Evolutionary conservation across 495 filamentous ascomycete genomes (phyloP).

Genomic region (Hyaloscypha finlandica): DNA sequence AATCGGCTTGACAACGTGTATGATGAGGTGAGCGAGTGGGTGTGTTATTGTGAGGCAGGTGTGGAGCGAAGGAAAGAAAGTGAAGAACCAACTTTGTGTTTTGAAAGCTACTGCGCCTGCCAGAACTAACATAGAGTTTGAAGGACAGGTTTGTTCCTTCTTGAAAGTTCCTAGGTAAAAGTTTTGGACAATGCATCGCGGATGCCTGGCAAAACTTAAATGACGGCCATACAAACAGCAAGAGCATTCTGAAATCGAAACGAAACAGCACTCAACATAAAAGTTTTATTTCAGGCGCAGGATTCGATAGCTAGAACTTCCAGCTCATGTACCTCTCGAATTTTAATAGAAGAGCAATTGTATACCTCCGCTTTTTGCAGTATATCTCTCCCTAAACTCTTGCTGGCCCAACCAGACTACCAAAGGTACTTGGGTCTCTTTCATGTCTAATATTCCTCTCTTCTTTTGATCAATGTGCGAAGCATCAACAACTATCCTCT

Average conservation of each 20-base stretch:
- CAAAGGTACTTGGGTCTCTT: conserved; percentile 78
- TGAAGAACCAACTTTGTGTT: not conserved
- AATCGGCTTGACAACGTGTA: conserved; percentile 1
- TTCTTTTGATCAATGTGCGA: conserved; percentile 93
- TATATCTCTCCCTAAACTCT: conserved; percentile 72
- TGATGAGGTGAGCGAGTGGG: not conserved
- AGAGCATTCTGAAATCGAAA: not conserved
- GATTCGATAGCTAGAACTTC: not conserved
- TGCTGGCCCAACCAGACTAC: conserved; percentile 64
- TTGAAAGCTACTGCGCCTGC: not conserved
- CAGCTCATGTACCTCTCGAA: not conserved
- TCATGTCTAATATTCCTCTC: conserved; percentile 89
- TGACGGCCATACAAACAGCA: not conserved
- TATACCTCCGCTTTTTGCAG: conserved; percentile 47
- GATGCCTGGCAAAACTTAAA: not conserved
- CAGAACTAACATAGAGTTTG: not conserved
- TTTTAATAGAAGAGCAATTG: conserved; percentile 57
- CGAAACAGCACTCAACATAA: too few relatives aligned
- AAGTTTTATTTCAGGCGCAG: too few relatives aligned
- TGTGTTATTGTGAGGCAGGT: not conserved
- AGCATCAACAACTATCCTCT: conserved; percentile 83
- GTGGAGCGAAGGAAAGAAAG: not conserved
- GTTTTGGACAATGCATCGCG: not conserved
- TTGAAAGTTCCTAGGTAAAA: not conserved
- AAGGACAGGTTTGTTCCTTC: not conserved